Conservation (phyloP, 73 alveolate genomes). For the Loxodes magnus region DNA sequence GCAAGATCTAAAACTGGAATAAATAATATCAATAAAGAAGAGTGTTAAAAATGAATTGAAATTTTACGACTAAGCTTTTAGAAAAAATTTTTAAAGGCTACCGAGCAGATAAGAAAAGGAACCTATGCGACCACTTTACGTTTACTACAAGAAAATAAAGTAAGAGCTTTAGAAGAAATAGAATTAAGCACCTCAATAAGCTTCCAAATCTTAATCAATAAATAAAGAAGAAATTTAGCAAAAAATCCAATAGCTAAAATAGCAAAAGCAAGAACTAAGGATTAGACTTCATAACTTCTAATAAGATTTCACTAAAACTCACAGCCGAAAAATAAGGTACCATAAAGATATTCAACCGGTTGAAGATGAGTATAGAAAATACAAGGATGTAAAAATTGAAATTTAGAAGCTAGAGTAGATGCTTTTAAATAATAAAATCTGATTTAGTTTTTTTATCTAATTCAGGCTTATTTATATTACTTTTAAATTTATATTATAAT, state of each 20-base stretch:
- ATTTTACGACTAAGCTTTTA: slow-evolving; percentile 52
- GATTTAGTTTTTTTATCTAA: no score
- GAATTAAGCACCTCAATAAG: slow-evolving; percentile 3
- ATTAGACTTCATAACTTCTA: slow-evolving; percentile 52
- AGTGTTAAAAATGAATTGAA: slow-evolving; percentile 72
- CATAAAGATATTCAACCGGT: slow-evolving; percentile 82
- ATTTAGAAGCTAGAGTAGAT: slow-evolving; percentile 47
- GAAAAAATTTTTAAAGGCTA: slow-evolving; percentile 21
- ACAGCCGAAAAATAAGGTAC: slow-evolving; percentile 65
- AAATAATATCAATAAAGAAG: slow-evolving; percentile 45
- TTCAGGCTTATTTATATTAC: no score
- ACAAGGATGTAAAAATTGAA: slow-evolving; percentile 67
- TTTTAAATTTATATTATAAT: no score
- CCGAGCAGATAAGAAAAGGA: slow-evolving; percentile 76
- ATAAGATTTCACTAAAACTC: slow-evolving; percentile 56
- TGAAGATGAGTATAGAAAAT: slow-evolving; percentile 57
- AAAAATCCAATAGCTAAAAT: slow-evolving; percentile 30
- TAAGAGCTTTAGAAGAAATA: slow-evolving; percentile 28
- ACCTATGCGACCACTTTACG: slow-evolving; percentile 82
- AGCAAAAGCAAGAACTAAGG: slow-evolving; percentile 56
- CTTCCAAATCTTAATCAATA: slow-evolving; percentile 1
- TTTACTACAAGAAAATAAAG: slow-evolving; percentile 72
- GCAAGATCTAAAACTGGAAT: slow-evolving; percentile 32
- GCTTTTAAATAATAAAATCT: no score
- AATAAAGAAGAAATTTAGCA: slow-evolving; percentile 25